phyloP scores from a whole-genome alignment of 2,329 filamentous ascomycete species.

The Aspergillus pseudoviridinutans region DNA sequence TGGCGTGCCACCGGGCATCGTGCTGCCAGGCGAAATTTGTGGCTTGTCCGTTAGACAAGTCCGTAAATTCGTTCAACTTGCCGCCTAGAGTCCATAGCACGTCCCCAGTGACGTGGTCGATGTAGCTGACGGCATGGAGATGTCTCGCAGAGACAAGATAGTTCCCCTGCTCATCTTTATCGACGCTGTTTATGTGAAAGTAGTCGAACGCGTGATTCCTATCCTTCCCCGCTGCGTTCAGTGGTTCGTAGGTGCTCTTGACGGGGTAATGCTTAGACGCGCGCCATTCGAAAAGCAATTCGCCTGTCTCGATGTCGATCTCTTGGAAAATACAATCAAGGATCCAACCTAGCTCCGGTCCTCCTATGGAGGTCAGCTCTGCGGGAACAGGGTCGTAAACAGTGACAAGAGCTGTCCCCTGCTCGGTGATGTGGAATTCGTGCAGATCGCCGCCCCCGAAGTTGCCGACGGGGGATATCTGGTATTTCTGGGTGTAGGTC shows the following conservation, averaged over 20 bases:
- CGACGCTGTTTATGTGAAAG: constrained; percentile 56
- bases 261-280: constrained; percentile 30
- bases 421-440: constrained; percentile 29
- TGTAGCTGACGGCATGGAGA: constrained; percentile 45
- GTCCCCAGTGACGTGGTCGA: constrained; percentile 46
- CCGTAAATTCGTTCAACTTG: constrained; percentile 42
- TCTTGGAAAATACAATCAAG: constrained; percentile 44
- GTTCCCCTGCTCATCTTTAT: constrained; percentile 49
- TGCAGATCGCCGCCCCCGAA: constrained; percentile 28
- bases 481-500: constrained; percentile 19
- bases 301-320: constrained; percentile 40
- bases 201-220: constrained; percentile 46
- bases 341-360: constrained; percentile 38
- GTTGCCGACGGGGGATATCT: constrained; percentile 16
- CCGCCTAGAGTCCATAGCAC: constrained; percentile 55
- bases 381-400: constrained; percentile 26
- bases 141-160: constrained; percentile 54
- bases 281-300: constrained; percentile 42
- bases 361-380: constrained; percentile 32
- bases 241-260: constrained; percentile 16
- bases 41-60: constrained; percentile 42
- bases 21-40: constrained; percentile 45
- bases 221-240: constrained; percentile 6
- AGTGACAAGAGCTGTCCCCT: constrained; percentile 29
- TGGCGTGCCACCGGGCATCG: constrained; percentile 41